Conservation (phyloP, 805 yeast species). For the Saccharomycopsis sp. region DNA sequence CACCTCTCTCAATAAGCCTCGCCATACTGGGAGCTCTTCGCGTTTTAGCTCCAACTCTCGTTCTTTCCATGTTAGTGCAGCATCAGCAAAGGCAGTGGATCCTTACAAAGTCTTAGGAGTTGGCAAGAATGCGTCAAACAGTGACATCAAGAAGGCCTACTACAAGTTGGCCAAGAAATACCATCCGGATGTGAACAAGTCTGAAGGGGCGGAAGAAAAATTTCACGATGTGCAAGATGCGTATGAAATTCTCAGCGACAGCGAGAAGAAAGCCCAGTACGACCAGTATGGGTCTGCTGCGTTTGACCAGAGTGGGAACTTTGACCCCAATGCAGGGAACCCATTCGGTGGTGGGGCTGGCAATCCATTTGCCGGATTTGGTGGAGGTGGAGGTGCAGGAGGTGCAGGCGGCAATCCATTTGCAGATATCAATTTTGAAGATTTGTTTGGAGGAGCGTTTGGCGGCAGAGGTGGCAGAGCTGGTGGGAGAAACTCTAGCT, state of each 20-base stretch:
- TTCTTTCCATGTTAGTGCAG: too few species aligned
- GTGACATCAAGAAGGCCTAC: slow-evolving; percentile 93
- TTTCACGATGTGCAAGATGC: slow-evolving; percentile 93
- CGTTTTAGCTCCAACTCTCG: too few species aligned
- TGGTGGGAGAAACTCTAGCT: slow-evolving; percentile 33
- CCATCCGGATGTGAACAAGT: slow-evolving; percentile 97
- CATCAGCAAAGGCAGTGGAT: slow-evolving; percentile 45
- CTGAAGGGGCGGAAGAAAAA: slow-evolving; percentile 73
- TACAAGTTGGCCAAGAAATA: slow-evolving; percentile 85
- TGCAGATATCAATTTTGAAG: slow-evolving; percentile 48
- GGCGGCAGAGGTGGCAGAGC: slow-evolving; percentile 31
- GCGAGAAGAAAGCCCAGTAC: slow-evolving; percentile 75
- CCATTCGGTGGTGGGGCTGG: slow-evolving; percentile 40
- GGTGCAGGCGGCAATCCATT: slow-evolving; percentile 35
- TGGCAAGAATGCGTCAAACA: slow-evolving; percentile 52
- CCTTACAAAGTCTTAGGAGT: slow-evolving; percentile 86
- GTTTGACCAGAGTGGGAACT: slow-evolving; percentile 50
- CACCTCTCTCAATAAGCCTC: too few species aligned
- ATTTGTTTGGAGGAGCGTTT: slow-evolving; percentile 49
- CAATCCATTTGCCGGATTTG: slow-evolving; percentile 39
- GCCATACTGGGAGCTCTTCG: too few species aligned
- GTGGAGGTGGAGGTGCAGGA: slow-evolving; percentile 51
- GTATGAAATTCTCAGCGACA: slow-evolving; percentile 83
- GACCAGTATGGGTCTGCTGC: slow-evolving; percentile 90
- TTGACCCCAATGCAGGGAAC: slow-evolving; percentile 36